Percentiles rank a stretch among this genome's conserved stretches.
Conservation (phyloP, 2,329 filamentous ascomycete species). For the Rugonectria rugulosa region DNA sequence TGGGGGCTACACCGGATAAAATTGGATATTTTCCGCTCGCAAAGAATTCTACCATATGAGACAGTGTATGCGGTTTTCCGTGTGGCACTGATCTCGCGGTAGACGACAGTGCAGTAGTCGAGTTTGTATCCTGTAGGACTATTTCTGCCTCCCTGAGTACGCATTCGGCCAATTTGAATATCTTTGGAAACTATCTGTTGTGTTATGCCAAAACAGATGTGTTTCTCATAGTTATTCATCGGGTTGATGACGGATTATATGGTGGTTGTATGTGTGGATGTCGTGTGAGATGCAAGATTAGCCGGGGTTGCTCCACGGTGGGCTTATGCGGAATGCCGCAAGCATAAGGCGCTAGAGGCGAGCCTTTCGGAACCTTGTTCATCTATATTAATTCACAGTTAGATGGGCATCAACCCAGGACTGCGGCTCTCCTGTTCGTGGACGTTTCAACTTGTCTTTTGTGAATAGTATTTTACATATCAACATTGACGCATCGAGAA, state of each 20-base stretch:
- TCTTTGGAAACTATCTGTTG: too few species aligned
- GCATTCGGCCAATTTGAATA: too few species aligned
- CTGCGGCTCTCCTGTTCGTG: slow-evolving; percentile 9
- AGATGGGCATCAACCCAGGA: slow-evolving; percentile 30
- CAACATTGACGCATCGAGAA: slow-evolving; percentile 12
- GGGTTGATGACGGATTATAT: too few species aligned
- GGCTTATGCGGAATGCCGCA: slow-evolving; percentile 8
- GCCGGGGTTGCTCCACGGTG: slow-evolving; percentile 43
- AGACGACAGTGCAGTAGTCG: too few species aligned
- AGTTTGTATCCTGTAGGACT: too few species aligned
- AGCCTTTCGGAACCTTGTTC: slow-evolving; percentile 19
- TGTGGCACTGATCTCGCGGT: too few species aligned
- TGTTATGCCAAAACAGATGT: too few species aligned
- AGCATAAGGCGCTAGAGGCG: slow-evolving; percentile 14
- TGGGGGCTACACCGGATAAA: slow-evolving; percentile 35
- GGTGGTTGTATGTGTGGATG: too few species aligned
- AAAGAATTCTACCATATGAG: slow-evolving; percentile 4
- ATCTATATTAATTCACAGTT: slow-evolving; percentile 21
- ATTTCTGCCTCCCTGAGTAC: too few species aligned
- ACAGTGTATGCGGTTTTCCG: slow-evolving; percentile 8
- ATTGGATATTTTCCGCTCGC: slow-evolving; percentile 38
- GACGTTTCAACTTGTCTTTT: neutral
- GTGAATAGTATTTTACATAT: slow-evolving; percentile 10
- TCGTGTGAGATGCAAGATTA: slow-evolving; percentile 34
- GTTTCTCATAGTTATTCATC: too few species aligned